Evolutionary conservation across 2,329 filamentous ascomycete species (phyloP).

Genomic region (Venturia aucupariae): DNA sequence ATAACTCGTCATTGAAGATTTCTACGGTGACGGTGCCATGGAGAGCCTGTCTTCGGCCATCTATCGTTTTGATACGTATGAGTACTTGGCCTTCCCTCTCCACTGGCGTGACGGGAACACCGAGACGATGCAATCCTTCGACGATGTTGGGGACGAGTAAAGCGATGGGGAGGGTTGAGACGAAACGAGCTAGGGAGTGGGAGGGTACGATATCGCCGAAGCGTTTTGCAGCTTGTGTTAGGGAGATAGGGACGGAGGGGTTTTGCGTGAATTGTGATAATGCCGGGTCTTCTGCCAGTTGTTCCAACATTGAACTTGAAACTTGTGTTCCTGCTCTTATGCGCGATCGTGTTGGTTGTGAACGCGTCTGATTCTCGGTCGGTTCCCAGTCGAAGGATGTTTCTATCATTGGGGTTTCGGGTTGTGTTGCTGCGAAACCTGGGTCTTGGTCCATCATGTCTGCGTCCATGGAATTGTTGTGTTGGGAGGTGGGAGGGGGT

Average conservation of each 20-base stretch:
- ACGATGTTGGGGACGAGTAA: slow-evolving; percentile 71
- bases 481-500: slow-evolving; percentile 46
- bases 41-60: slow-evolving; percentile 61
- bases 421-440: slow-evolving; percentile 71
- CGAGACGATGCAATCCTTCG: slow-evolving; percentile 75
- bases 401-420: slow-evolving; percentile 66
- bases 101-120: slow-evolving; percentile 51
- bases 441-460: slow-evolving; percentile 42
- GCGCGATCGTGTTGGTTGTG: slow-evolving; percentile 39
- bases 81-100: slow-evolving; percentile 43
- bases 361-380: slow-evolving; percentile 37
- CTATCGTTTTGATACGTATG: slow-evolving; percentile 66
- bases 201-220: slow-evolving; percentile 89
- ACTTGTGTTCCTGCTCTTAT: slow-evolving; percentile 26
- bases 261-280: slow-evolving; percentile 73
- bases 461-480: slow-evolving; percentile 59
- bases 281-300: slow-evolving; percentile 76
- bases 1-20: slow-evolving; percentile 53
- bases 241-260: slow-evolving; percentile 67
- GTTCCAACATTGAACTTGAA: slow-evolving; percentile 39
- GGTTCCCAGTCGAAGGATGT: slow-evolving; percentile 79
- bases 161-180: slow-evolving; percentile 66
- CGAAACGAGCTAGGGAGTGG: slow-evolving; percentile 83
- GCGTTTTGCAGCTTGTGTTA: slow-evolving; percentile 79
- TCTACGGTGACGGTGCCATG: slow-evolving; percentile 70